A percentile compares a stretch with the other conserved stretches of the same genome.
These are phyloP conservation scores for Galeopsis tetrahit DNA, from an alignment of 257 asterid genomes.

Conservation along the genomic window DNA sequence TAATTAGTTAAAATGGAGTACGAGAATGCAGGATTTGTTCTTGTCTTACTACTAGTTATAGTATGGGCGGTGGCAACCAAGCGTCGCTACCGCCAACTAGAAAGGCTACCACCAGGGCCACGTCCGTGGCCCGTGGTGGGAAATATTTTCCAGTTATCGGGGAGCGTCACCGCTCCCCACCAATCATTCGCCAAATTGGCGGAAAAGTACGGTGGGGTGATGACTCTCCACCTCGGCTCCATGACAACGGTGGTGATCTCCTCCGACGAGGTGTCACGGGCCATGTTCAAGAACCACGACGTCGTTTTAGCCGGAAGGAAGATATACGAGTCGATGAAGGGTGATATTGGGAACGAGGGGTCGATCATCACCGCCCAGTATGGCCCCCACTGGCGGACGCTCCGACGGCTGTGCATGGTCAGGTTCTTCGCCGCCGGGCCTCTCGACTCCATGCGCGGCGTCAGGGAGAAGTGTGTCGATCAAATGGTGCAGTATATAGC, in stretches of 20 bases:
- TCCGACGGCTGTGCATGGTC: constrained; percentile 56
- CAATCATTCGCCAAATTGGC: constrained; percentile 55
- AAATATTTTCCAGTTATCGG: constrained; percentile 56
- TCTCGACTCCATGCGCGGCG: constrained; percentile 49
- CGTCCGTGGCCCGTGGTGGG: constrained; percentile 64
- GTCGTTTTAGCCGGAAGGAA: constrained; percentile 56
- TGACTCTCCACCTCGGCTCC: constrained; percentile 35
- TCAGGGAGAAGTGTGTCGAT: constrained; percentile 49
- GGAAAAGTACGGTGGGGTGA: constrained; percentile 53
- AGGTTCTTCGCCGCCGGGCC: constrained; percentile 62
- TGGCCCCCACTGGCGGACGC: constrained; percentile 73
- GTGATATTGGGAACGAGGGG: constrained; percentile 59
- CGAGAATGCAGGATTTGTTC: constrained; percentile 32
- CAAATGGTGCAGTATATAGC: constrained; percentile 49
- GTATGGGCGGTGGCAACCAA: constrained; percentile 38
- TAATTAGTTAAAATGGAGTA: constrained; percentile 40
- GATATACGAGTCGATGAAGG: constrained; percentile 72
- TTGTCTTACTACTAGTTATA: constrained; percentile 41
- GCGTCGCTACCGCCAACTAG: constrained; percentile 30
- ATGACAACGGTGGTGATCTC: constrained; percentile 71
- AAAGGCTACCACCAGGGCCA: constrained; percentile 77
- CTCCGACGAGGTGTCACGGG: constrained; percentile 60
- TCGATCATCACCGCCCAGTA: constrained; percentile 77
- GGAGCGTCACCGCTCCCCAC: constrained; percentile 50
- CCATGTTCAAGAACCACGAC: constrained; percentile 47